A percentile compares a stretch with the other conserved stretches of the same genome.
These are phyloP conservation scores for Penicillium corylophilum DNA, from an alignment of 2,329 filamentous ascomycete species.

Conservation along the genomic window DNA sequence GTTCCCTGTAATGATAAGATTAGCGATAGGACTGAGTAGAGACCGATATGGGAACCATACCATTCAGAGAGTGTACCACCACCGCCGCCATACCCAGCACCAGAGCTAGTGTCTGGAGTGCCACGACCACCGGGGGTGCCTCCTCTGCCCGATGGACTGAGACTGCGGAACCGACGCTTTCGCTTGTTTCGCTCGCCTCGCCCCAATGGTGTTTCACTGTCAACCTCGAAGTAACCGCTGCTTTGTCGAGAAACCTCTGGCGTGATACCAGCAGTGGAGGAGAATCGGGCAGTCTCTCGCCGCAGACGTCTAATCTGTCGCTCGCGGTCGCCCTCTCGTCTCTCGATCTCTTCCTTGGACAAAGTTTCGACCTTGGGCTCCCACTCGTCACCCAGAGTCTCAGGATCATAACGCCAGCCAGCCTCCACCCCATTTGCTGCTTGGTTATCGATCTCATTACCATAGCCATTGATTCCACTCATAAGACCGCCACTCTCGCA, in stretches of 20 bases:
- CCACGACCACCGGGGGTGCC: conserved; percentile 69
- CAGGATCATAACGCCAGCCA: conserved; percentile 93
- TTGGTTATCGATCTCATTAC: conserved; percentile 80
- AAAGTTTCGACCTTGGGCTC: conserved; percentile 78
- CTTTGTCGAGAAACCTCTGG: conserved; percentile 66
- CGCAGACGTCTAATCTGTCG: conserved; percentile 82
- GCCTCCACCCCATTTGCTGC: conserved; percentile 78
- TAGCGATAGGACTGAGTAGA: conserved; percentile 1
- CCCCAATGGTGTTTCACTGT: conserved; percentile 77
- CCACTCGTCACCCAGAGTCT: conserved; percentile 81
- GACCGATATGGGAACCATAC: conserved; percentile 25
- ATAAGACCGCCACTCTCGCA: conserved; percentile 88
- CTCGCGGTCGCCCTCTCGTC: conserved; percentile 90
- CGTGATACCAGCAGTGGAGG: conserved; percentile 77
- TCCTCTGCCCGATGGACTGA: conserved; percentile 73
- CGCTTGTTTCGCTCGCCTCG: conserved; percentile 92
- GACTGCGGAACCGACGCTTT: conserved; percentile 85
- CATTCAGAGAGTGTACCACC: conserved; percentile 66
- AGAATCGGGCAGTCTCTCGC: conserved; percentile 89
- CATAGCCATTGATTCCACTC: conserved; percentile 66
- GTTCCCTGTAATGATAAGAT: conserved; percentile 56
- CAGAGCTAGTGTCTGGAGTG: conserved; percentile 68
- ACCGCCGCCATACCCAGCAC: conserved; percentile 68
- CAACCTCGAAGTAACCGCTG: conserved; percentile 58
- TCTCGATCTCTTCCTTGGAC: conserved; percentile 95